Base-by-base conservation (phyloP, 2,329 filamentous ascomycete genomes). In the Decorospora gaudefroyi region DNA sequence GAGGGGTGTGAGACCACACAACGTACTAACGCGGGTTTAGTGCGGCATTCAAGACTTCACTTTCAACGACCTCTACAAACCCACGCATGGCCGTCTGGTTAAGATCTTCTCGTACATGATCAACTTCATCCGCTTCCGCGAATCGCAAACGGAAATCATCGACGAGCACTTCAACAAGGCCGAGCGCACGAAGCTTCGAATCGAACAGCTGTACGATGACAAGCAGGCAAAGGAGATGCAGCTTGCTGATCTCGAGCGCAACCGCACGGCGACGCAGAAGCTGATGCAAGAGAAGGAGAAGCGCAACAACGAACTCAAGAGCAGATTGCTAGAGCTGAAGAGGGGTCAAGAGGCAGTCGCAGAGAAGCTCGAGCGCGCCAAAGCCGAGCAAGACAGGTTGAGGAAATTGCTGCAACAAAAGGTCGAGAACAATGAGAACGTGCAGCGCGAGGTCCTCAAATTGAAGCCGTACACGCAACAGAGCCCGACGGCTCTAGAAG, bases 71-170 rank as follows among this genome's bases (percentile, higher is more conserved):
- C 77, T 99, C 4, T 92, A 95, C 68, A 87, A 87, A 68, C 93
- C 93, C 11, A 95, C 90, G 1, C 88, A 95, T 66, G 87, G 89
- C 45, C 87, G 93, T 30, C 80, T 97, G 10, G 87, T 92, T 64
- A 95, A 93, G 75, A 95, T 97, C 64, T 93, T 99, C 69, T 95
- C 89, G 55, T 96, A 96, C 72, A 82, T 97, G 53, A 99, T 99
- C 77, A 99, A 99, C 74, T 99, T 99, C 72, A 91, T 97, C 57
- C 85, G 93, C 39, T 99, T 97, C 74, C 87, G 93, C 60, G 91
- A 96, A 74, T 90, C 87, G 51, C 92, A 97, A 71, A 95, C 90
- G 1, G 77, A 78, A 26, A 84, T 93, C 19, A 96, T 97, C 53
- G 91, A 96, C 68, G 84, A 95, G 68, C 88, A 97, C 72, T 93